These are phyloP conservation scores for Roridomyces roridus DNA, from an alignment of 768 basidiomycete genomes.

Conservation along the genomic window DNA sequence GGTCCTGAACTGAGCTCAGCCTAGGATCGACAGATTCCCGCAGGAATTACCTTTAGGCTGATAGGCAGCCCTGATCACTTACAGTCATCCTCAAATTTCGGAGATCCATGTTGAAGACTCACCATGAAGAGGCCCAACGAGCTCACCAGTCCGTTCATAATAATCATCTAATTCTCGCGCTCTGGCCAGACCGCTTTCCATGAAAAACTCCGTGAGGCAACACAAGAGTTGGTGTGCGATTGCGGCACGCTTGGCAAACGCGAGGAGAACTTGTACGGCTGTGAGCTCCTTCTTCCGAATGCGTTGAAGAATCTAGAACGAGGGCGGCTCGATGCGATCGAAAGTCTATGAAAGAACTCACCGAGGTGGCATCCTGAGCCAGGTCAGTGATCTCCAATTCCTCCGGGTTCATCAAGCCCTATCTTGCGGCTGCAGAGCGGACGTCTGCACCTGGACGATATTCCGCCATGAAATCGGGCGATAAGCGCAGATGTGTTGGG, in stretches of 20 bases:
- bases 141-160: conserved; percentile 41
- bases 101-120: conserved; percentile 16
- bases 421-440: conserved; percentile 35
- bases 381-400: conserved; percentile 41
- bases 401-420: conserved; percentile 36
- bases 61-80: conserved; percentile 32
- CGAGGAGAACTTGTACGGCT: conserved; percentile 45
- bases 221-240: conserved; percentile 54
- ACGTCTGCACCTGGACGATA: conserved; percentile 34
- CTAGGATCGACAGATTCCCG: conserved; percentile 18
- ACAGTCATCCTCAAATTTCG: neutral
- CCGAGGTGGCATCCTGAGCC: conserved; percentile 38
- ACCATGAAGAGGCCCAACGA: conserved; percentile 51
- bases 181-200: conserved; percentile 45
- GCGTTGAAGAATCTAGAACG: conserved; percentile 21
- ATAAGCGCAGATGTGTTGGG: conserved; percentile 13
- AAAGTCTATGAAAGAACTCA: conserved; percentile 22
- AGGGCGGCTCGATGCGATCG: neutral
- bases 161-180: conserved; percentile 50
- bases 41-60: conserved; percentile 40
- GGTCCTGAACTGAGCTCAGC: conserved; percentile 35
- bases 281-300: conserved; percentile 38
- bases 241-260: conserved; percentile 56
- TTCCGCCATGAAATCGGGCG: conserved; percentile 15
- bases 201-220: conserved; percentile 51